Conservation (phyloP, 176 grass and related monocot species). For the Cenchrus purpureus region DNA sequence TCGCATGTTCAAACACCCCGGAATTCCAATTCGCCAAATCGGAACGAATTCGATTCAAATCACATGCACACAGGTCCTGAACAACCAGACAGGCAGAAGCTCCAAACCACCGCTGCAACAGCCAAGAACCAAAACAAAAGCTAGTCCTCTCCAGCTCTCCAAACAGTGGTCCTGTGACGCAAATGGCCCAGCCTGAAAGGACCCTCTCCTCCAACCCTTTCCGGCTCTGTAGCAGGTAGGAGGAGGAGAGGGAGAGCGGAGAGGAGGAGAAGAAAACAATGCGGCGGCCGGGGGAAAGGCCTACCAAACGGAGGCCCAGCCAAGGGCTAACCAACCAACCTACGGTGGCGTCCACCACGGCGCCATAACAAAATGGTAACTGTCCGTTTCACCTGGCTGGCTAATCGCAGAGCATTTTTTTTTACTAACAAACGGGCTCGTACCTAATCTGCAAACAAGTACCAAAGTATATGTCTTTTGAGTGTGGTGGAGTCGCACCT, state of each 20-base stretch:
- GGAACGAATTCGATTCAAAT: not conserved
- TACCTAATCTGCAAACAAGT: constrained; percentile 30
- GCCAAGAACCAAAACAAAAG: not conserved
- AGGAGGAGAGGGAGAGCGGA: not conserved
- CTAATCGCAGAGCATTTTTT: not conserved
- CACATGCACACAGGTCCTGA: not conserved
- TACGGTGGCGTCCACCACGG: not conserved
- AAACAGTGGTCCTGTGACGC: constrained; percentile 17
- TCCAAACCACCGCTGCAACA: not conserved
- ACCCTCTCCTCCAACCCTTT: constrained; percentile 2
- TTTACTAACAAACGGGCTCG: not conserved
- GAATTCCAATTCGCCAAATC: not conserved
- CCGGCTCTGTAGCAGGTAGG: constrained; percentile 13
- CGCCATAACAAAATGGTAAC: not conserved
- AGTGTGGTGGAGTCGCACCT: constrained; percentile 15
- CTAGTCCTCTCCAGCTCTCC: not conserved
- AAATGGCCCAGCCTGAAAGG: constrained; percentile 24
- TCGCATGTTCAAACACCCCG: too few relatives aligned
- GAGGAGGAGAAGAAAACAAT: not conserved
- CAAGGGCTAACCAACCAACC: not conserved
- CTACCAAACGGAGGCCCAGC: too few relatives aligned
- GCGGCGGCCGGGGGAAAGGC: not conserved
- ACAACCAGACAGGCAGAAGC: not conserved
- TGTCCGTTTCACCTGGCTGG: not conserved
- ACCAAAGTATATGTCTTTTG: constrained; percentile 3